Base-by-base conservation (phyloP, 2,329 filamentous ascomycete species). In the Colletotrichum zoysiae region DNA sequence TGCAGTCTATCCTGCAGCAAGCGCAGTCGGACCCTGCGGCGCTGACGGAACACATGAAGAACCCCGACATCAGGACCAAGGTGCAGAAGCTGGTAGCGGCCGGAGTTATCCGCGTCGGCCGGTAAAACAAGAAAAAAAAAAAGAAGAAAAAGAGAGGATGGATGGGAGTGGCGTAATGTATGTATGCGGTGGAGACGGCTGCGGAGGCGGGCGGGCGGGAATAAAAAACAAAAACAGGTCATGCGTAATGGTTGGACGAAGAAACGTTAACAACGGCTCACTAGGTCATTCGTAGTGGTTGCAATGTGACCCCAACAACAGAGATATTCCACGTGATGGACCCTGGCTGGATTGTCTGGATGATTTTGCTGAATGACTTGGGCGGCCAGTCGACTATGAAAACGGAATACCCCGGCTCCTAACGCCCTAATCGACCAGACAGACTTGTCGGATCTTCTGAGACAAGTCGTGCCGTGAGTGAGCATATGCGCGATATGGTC, bases 1-100 rank as follows among this genome's bases (percentile, higher is more conserved):
- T 99, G 95, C 95, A 99, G 85, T 93, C 92, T 76, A 98, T 98
- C 76, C 89, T 98, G 68, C 95, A 98, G 82, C 96, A 99, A 85
- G 96, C 96, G 57, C 97, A 98, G 87, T 91, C 90, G 67, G 93
- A 99, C 78, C 96, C 96, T 23, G 92, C 92, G 60, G 96, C 96
- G 57, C 89, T 99, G 74, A 92, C 97, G 81, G 95, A 99, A 82
- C 97, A 99, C 84, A 97, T 99, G 93, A 93, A 91, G 86, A 99
- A 98, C 86, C 89, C 94, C 0, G 88, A 87, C 70, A 93, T 99
- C 76, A 88, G 91, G 72, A 89, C 89, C 77, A 97, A 98, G 89
- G 93, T 99, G 75, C 94, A 98, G 87, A 98, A 98, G 85, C 86
- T 98, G 77, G 92, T 97, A 76, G 94, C 94, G 66, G 95, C 95